phyloP scores from a whole-genome alignment of 2,329 filamentous ascomycete species.

The Exophiala sp. region DNA sequence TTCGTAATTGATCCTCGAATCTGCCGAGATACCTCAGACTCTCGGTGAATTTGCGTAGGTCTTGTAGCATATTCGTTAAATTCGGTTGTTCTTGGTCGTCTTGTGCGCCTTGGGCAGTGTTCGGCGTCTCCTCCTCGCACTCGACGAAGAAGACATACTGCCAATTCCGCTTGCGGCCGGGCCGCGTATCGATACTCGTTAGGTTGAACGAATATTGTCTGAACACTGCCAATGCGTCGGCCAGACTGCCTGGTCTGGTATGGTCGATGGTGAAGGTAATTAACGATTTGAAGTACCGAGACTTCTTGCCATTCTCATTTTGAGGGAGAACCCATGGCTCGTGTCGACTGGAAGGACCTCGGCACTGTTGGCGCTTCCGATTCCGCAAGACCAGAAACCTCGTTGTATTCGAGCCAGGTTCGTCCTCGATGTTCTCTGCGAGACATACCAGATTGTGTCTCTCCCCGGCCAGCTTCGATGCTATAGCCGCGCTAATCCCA shows the following conservation, averaged over 20 bases:
- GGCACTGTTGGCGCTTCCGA: slow-evolving; percentile 14
- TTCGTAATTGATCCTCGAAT: slow-evolving; percentile 22
- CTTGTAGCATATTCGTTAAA: slow-evolving; percentile 31
- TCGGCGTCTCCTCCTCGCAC: slow-evolving; percentile 50
- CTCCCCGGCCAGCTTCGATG: slow-evolving; percentile 65
- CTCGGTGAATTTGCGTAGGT: slow-evolving; percentile 36
- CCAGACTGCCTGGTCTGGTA: slow-evolving; percentile 70
- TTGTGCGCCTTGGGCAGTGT: slow-evolving; percentile 17
- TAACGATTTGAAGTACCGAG: slow-evolving; percentile 58
- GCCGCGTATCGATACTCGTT: slow-evolving; percentile 83
- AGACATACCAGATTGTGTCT: slow-evolving; percentile 64
- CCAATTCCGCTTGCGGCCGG: slow-evolving; percentile 51
- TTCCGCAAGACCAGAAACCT: slow-evolving; percentile 42
- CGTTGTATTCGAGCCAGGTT: slow-evolving; percentile 41
- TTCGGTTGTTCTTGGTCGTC: slow-evolving; percentile 26
- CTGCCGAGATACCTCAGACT: slow-evolving; percentile 32
- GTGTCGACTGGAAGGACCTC: no score
- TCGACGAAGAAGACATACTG: slow-evolving; percentile 95
- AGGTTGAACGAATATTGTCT: slow-evolving; percentile 67
- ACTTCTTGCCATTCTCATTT: slow-evolving; percentile 21
- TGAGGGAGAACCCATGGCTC: no score
- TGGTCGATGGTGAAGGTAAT: slow-evolving; percentile 80
- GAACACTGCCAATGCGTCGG: slow-evolving; percentile 74
- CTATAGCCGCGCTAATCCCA: slow-evolving; percentile 63
- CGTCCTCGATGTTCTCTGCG: slow-evolving; percentile 44